Conservation (phyloP, 805 yeast genomes). For the Wickerhamiella domercqiae region DNA sequence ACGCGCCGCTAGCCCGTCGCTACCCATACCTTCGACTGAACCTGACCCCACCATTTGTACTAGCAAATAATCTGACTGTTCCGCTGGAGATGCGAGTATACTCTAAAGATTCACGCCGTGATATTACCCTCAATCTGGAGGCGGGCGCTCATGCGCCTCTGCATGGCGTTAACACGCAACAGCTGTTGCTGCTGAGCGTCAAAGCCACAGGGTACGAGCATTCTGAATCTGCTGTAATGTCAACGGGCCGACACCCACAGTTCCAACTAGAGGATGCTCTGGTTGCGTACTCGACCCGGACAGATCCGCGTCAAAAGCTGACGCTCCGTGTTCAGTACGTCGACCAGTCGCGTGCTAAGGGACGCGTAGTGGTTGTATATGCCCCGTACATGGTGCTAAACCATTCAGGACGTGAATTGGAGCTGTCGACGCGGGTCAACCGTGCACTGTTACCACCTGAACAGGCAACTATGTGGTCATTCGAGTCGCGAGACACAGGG, state of each 20-base stretch:
- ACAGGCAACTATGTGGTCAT: constrained; percentile 73
- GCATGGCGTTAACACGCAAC: constrained; percentile 64
- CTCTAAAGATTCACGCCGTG: constrained; percentile 54
- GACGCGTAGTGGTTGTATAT: constrained; percentile 31
- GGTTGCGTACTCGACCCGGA: constrained; percentile 24
- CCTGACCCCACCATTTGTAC: constrained; percentile 70
- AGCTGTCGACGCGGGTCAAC: constrained; percentile 40
- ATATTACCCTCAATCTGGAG: constrained; percentile 45
- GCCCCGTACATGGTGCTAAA: constrained; percentile 78
- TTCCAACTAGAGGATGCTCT: constrained; percentile 36
- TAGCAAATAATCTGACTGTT: constrained; percentile 73
- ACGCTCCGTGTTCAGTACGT: constrained; percentile 51
- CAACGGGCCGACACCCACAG: constrained; percentile 27
- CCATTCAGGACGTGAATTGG: constrained; percentile 54
- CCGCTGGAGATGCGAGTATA: constrained; percentile 61
- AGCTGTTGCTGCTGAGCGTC: constrained; percentile 56
- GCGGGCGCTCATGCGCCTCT: constrained; percentile 58
- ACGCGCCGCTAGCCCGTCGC: constrained; percentile 55
- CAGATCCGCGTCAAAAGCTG: constrained; percentile 48
- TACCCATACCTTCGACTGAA: constrained; percentile 75
- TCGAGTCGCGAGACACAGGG: constrained; percentile 35
- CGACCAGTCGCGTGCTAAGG: constrained; percentile 14
- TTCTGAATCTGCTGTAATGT: constrained; percentile 60
- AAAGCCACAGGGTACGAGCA: constrained; percentile 40
- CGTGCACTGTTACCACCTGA: constrained; percentile 29